phyloP scores from a whole-genome alignment of 345 rosid species.

The Euphorbia pulcherrima region DNA sequence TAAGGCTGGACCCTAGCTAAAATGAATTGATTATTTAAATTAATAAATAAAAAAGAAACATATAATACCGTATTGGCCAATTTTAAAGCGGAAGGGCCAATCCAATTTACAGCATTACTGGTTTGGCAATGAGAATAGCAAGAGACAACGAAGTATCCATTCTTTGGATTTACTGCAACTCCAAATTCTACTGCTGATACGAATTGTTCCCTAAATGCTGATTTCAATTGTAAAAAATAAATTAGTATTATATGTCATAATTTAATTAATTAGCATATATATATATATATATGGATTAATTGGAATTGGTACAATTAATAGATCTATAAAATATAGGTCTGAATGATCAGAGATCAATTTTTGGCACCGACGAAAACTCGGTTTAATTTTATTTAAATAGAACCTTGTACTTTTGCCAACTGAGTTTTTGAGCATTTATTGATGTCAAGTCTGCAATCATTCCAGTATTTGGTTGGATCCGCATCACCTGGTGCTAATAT shows the following conservation, averaged over 20 bases:
- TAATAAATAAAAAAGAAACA: no score
- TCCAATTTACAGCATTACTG: not conserved
- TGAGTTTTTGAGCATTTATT: not conserved
- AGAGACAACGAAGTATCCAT: constrained; percentile 22
- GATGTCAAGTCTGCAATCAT: not conserved
- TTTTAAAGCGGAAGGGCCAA: not conserved
- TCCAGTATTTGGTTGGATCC: not conserved
- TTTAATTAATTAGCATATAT: no score
- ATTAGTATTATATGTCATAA: no score
- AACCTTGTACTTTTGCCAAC: not conserved
- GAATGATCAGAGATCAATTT: no score
- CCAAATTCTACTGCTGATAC: constrained; percentile 17
- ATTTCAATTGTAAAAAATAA: no score
- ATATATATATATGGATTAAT: no score
- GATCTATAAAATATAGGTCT: no score
- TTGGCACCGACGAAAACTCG: no score
- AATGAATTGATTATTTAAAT: no score
- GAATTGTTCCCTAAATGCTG: constrained; percentile 27
- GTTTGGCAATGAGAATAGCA: constrained; percentile 30
- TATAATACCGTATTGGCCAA: not conserved
- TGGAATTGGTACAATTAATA: no score
- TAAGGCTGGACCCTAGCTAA: no score
- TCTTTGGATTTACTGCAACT: constrained; percentile 4
- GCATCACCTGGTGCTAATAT: not conserved
- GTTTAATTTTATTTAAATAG: no score